A percentile compares a stretch with the other conserved stretches of the same genome.
phyloP scores from a whole-genome alignment of 352 stramenopile species.

The Globisporangium viniferum region DNA sequence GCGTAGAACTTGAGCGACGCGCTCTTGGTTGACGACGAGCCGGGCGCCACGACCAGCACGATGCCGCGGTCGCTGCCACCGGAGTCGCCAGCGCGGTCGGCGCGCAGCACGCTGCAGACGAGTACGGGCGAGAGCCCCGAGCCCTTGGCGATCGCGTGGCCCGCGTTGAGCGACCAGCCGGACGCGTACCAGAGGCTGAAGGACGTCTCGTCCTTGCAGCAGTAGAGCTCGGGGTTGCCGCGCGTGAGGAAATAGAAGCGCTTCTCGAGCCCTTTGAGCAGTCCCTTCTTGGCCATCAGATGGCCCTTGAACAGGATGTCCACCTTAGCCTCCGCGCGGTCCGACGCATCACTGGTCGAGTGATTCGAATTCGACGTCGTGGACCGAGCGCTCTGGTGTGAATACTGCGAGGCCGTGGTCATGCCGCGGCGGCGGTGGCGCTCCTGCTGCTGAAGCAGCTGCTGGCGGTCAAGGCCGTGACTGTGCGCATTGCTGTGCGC shows the following conservation, averaged over 20 bases:
- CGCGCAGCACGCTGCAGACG: slow-evolving; percentile 54
- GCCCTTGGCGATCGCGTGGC: slow-evolving; percentile 20
- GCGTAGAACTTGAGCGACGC: slow-evolving; percentile 40
- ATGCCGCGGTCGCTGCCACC: slow-evolving; percentile 36
- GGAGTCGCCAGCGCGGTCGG: slow-evolving; percentile 26
- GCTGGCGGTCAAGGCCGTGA: neutral
- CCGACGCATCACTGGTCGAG: slow-evolving; percentile 5
- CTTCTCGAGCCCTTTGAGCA: slow-evolving; percentile 65
- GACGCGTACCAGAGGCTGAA: slow-evolving; percentile 62
- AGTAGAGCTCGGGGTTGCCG: slow-evolving; percentile 41
- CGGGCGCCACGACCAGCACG: slow-evolving; percentile 29
- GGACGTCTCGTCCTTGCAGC: slow-evolving; percentile 58
- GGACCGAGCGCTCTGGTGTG: neutral
- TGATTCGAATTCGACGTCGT: neutral
- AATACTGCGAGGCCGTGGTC: slow-evolving; percentile 11
- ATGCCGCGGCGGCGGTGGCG: slow-evolving; percentile 4
- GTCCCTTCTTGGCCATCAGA: slow-evolving; percentile 33
- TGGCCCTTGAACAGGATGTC: slow-evolving; percentile 45
- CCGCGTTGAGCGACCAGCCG: slow-evolving; percentile 34
- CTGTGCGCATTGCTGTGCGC: neutral
- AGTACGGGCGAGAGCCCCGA: slow-evolving; percentile 32
- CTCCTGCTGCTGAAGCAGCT: slow-evolving; percentile 5
- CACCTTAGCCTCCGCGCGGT: slow-evolving; percentile 10
- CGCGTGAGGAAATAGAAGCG: slow-evolving; percentile 61
- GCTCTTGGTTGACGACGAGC: slow-evolving; percentile 39